Base-by-base conservation (phyloP, 306 rosid genomes). In the Macrotyloma uniflorum region DNA sequence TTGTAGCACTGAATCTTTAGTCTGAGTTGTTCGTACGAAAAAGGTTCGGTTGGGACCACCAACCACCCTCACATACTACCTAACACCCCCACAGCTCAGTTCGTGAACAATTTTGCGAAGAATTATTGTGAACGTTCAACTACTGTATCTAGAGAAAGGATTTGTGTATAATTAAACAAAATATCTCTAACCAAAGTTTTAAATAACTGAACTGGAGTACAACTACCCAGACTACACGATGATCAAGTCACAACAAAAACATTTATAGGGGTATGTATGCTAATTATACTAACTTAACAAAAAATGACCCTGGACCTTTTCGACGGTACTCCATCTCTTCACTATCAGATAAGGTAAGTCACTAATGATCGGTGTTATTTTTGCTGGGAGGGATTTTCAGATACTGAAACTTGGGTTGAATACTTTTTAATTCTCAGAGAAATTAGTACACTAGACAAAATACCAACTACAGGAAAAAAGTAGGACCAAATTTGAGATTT, bases 371-470 rank as follows among this genome's bases (percentile, higher is more conserved):
- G 14, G 33, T 28, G 62, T 82, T 69, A 55, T 54, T 57, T 78
- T 40, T 24, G 49, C 73, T 14, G 1, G 84, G 38, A 55, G 86
- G 32, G 28, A 20, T 75, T 65, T n/a, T 89, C 83, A 14, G 85
- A 9, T 46, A 54, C 84, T 32, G 92, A 67, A 45, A 87, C 72
- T 55, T 81, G 88, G 46, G 79, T 70, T 13, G 99, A 87, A 85
- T 95, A 95, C 81, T 83, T 91, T 53, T 91, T 95, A 75, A 95
- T 91, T 86, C 96, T 91, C 88, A 88, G 72, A 38, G 98, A 91
- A 81, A 93, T 93, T 38, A 93, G 88, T 78, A 95, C 78, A 78
- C 99, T 88, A 2, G 99, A 91, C 30, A 83, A 46, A 59, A 95
- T 88, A 36, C 99, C 98, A 61, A 90, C 82, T 42, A 83, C 4